Percentiles rank a stretch among this genome's conserved stretches.
These are phyloP conservation scores for Prunus salicina DNA, from an alignment of 306 rosid genomes.

Conservation along the genomic window DNA sequence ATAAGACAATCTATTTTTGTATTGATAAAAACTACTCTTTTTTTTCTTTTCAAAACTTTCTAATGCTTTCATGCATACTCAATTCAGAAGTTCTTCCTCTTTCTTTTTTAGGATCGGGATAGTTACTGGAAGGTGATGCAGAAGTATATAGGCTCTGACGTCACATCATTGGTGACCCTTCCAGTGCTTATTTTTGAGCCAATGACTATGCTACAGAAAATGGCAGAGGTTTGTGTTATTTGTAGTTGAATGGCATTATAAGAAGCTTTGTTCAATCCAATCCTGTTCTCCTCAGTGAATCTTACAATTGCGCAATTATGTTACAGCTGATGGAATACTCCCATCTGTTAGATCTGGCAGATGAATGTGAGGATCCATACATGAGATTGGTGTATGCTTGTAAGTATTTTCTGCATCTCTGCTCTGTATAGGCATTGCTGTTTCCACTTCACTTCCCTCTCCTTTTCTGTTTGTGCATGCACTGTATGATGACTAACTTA, in stretches of 20 bases:
- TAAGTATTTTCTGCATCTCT: conserved; percentile 29
- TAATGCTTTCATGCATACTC: background rate
- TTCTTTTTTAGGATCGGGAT: conserved; percentile 66
- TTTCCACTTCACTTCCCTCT: background rate
- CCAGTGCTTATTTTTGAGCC: conserved; percentile 93
- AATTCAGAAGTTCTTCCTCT: background rate
- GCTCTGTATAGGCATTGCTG: background rate
- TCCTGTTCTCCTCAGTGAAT: background rate
- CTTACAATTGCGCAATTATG: conserved; percentile 18
- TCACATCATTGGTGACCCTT: conserved; percentile 88
- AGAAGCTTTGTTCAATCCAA: background rate
- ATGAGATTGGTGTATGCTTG: conserved; percentile 78
- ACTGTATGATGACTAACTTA: conserved; percentile 8
- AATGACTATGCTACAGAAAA: conserved; percentile 93
- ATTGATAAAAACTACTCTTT: no score
- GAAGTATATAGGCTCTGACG: conserved; percentile 73
- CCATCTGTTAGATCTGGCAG: conserved; percentile 77
- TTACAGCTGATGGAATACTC: conserved; percentile 90
- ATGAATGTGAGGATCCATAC: conserved; percentile 88
- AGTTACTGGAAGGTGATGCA: conserved; percentile 97
- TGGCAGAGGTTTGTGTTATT: conserved; percentile 78
- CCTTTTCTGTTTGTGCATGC: background rate
- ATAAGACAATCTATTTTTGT: background rate
- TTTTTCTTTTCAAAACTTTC: background rate
- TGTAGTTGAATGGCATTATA: background rate